phyloP scores from a whole-genome alignment of 2,329 filamentous ascomycete genomes.

The Paracoccidioides lutzii region DNA sequence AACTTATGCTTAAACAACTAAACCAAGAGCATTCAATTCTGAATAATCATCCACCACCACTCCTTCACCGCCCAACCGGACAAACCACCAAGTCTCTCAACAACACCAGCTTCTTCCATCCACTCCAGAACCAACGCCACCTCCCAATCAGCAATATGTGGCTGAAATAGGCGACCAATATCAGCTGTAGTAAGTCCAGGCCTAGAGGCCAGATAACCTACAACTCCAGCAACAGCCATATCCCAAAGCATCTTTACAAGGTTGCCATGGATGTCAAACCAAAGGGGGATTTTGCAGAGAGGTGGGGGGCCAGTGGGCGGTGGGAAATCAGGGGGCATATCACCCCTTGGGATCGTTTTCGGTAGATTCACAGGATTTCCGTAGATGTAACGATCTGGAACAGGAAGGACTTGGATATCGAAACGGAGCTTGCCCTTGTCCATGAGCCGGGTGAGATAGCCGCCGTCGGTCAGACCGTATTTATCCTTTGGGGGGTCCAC shows the following conservation, averaged over 20 bases:
- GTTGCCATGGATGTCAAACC: constrained; percentile 37
- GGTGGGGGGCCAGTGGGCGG: not conserved
- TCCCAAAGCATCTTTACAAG: constrained; percentile 30
- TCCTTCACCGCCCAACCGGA: constrained; percentile 22
- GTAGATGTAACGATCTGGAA: constrained; percentile 23
- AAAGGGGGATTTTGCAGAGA: constrained; percentile 30
- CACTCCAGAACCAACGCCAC: constrained; percentile 29
- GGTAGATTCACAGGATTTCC: constrained; percentile 26
- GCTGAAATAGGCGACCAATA: constrained; percentile 28
- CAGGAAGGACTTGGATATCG: constrained; percentile 27
- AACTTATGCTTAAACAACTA: not conserved
- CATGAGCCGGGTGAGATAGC: constrained; percentile 35
- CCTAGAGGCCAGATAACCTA: constrained; percentile 30
- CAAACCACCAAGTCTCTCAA: constrained; percentile 8
- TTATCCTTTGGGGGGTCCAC: constrained; percentile 30
- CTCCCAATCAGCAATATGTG: constrained; percentile 32
- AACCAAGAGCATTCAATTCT: not conserved
- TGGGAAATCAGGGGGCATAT: constrained; percentile 5
- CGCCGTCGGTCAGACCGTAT: constrained; percentile 35
- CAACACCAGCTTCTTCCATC: constrained; percentile 22
- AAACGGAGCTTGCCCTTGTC: constrained; percentile 34
- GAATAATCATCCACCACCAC: constrained; percentile 32
- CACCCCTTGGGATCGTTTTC: constrained; percentile 19
- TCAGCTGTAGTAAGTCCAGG: constrained; percentile 26
- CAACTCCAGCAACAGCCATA: constrained; percentile 26